Percentiles rank a stretch among this genome's conserved stretches.
phyloP scores from a whole-genome alignment of 2,329 filamentous ascomycete species.

The Colletotrichum cordylinicola region DNA sequence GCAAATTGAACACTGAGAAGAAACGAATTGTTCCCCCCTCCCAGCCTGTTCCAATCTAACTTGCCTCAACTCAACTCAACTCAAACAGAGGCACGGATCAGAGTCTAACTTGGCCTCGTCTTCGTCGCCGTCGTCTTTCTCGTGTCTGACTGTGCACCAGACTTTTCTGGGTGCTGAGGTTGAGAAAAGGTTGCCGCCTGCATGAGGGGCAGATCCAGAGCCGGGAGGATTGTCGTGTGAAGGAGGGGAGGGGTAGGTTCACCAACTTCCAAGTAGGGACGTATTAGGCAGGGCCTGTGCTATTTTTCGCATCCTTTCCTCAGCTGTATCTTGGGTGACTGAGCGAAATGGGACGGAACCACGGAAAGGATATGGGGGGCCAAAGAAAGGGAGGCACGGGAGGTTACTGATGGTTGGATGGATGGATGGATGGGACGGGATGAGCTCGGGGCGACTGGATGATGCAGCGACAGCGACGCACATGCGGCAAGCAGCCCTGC shows the following conservation, averaged over 20 bases:
- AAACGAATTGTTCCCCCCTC: neutral
- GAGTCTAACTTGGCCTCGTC: neutral
- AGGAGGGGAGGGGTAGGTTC: neutral
- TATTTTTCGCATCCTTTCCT: slow-evolving; percentile 5
- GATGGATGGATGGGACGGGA: neutral
- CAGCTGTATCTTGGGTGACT: neutral
- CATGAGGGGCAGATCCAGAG: neutral
- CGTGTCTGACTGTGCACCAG: neutral
- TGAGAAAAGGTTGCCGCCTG: neutral
- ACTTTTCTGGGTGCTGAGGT: neutral
- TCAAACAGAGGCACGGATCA: neutral
- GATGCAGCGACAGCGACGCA: neutral
- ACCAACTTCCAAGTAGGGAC: too few relatives aligned
- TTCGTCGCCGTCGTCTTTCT: neutral
- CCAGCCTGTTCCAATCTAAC: neutral
- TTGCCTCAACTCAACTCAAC: neutral
- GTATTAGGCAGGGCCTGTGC: neutral
- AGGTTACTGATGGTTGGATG: neutral
- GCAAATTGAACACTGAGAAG: neutral
- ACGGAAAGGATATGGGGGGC: neutral
- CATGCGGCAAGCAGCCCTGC: neutral
- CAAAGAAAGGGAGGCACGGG: neutral
- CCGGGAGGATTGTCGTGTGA: neutral
- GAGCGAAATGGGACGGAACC: neutral
- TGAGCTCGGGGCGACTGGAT: neutral